Conservation (phyloP, 305 asterid species). For the Solanum chacoense region DNA sequence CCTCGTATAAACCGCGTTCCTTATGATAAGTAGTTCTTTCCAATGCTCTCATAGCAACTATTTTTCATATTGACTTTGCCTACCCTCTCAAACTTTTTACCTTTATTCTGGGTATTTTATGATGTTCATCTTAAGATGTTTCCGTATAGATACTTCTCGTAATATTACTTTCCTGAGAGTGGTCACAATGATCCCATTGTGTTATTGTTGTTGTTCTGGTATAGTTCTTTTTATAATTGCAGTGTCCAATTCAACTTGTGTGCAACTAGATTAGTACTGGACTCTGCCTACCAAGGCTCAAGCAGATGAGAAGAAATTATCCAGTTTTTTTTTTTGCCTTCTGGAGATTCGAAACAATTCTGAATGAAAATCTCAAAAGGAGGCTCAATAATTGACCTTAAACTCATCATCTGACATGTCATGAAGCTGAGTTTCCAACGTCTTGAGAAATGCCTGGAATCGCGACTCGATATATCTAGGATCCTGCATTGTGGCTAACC, state of each 20-base stretch:
- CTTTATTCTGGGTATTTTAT: not conserved
- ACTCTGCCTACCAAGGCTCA: not conserved
- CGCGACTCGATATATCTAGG: constrained; percentile 67
- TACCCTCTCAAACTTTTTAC: not conserved
- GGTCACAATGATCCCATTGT: not conserved
- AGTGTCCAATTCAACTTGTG: not conserved
- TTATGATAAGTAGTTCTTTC: not conserved
- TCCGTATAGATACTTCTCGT: not conserved
- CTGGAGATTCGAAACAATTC: not conserved
- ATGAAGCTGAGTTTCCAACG: constrained; percentile 56
- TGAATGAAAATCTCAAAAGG: not conserved
- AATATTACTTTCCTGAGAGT: not conserved
- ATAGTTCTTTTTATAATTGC: not conserved
- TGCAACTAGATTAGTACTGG: not conserved
- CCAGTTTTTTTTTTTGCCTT: not conserved
- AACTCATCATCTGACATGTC: constrained; percentile 64
- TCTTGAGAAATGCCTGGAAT: constrained; percentile 58
- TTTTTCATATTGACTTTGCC: not conserved
- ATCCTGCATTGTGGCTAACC: constrained; percentile 26
- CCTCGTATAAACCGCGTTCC: not conserved
- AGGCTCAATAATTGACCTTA: constrained; percentile 24
- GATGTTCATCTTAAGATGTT: not conserved
- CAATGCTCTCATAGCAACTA: not conserved
- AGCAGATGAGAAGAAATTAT: not conserved
- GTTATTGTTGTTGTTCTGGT: not conserved